Evolutionary conservation across 352 stramenopile genomes (phyloP).

Genomic region (Phytophthora pseudosyringae): DNA sequence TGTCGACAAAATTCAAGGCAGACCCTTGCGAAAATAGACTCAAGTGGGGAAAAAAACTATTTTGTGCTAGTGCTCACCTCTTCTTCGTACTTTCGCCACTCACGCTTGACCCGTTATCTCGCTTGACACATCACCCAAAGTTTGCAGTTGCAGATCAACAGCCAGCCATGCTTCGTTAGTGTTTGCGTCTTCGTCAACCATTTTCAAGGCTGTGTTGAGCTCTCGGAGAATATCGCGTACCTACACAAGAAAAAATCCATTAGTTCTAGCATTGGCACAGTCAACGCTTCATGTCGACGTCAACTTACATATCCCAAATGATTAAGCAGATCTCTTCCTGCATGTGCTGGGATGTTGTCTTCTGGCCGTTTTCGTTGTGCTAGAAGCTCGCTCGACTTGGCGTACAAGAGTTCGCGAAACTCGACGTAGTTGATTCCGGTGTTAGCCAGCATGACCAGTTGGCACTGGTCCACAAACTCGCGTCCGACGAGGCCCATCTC

Average conservation of each 20-base stretch:
- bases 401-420: constrained; percentile 60
- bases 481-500: constrained; percentile 56
- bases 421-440: constrained; percentile 81
- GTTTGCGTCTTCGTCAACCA: constrained; percentile 20
- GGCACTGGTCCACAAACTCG: constrained; percentile 75
- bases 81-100: not conserved
- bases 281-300: not conserved
- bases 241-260: constrained; percentile 17
- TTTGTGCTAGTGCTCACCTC: too few species aligned
- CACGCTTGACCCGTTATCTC: constrained; percentile 1
- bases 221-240: constrained; percentile 41
- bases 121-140: not conserved
- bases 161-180: constrained; percentile 27
- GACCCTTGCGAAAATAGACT: constrained; percentile 32
- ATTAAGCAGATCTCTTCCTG: constrained; percentile 19
- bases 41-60: constrained; percentile 18
- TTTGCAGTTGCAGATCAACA: constrained; percentile 34
- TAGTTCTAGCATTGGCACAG: constrained; percentile 2
- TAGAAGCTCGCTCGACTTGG: constrained; percentile 53
- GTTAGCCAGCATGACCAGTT: constrained; percentile 80
- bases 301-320: constrained; percentile 40
- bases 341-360: not conserved
- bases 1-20: constrained; percentile 1
- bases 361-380: constrained; percentile 1
- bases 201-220: constrained; percentile 32